Conservation (phyloP, 1,139 yeast species). For the Yamadazyma blattariae region DNA sequence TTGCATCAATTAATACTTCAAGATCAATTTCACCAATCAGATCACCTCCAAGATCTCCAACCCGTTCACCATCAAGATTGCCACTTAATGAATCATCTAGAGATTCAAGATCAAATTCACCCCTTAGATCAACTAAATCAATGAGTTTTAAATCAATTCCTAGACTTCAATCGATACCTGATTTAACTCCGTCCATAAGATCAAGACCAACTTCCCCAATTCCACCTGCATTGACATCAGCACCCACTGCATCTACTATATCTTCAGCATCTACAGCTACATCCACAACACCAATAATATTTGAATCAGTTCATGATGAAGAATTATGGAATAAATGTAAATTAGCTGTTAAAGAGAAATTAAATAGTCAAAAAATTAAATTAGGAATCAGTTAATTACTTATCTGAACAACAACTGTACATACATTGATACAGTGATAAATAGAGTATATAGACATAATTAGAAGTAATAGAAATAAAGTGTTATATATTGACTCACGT, state of each 20-base stretch:
- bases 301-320: neutral
- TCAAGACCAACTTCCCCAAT: neutral
- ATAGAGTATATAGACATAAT: too few relatives aligned
- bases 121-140: conserved; percentile 1
- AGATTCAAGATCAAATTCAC: too few relatives aligned
- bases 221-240: neutral
- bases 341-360: conserved; percentile 22
- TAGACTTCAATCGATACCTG: conserved; percentile 16
- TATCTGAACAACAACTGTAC: too few relatives aligned
- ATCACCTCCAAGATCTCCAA: too few relatives aligned
- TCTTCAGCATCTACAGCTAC: neutral
- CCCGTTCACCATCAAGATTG: too few relatives aligned
- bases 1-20: neutral
- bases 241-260: neutral
- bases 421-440: too few relatives aligned
- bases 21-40: too few relatives aligned
- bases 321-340: conserved; percentile 29
- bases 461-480: too few relatives aligned
- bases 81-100: too few relatives aligned
- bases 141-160: conserved; percentile 12
- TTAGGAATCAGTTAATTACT: too few relatives aligned
- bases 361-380: conserved; percentile 16
- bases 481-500: too few relatives aligned
- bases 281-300: too few relatives aligned
- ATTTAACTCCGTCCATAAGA: conserved; percentile 9